A percentile compares a stretch with the other conserved stretches of the same genome.
phyloP scores from a whole-genome alignment of 2,329 filamentous ascomycete genomes.

The Dothideomycetes sp. region DNA sequence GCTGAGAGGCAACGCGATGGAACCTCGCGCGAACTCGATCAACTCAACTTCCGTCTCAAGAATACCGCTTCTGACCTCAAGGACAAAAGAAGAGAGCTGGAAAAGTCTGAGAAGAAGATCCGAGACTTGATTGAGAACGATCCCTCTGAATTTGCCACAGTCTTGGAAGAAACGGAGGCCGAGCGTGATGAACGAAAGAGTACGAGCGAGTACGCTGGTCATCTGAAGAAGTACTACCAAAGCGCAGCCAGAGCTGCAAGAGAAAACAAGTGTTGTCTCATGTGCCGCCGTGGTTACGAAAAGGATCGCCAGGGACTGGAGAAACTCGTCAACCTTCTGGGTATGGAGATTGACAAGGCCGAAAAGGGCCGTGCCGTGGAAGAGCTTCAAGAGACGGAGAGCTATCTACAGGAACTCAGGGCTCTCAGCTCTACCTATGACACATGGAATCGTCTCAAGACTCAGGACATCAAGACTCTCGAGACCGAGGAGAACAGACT shows the following conservation, averaged over 20 bases:
- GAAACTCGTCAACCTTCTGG: slow-evolving; percentile 58
- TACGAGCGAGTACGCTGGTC: slow-evolving; percentile 48
- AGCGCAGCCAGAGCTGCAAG: slow-evolving; percentile 58
- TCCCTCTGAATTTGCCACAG: slow-evolving; percentile 42
- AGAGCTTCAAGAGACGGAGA: slow-evolving; percentile 53
- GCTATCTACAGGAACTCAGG: slow-evolving; percentile 51
- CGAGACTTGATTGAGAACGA: slow-evolving; percentile 46
- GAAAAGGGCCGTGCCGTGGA: slow-evolving; percentile 40
- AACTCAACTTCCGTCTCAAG: slow-evolving; percentile 64
- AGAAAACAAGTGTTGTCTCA: slow-evolving; percentile 61
- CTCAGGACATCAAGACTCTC: slow-evolving; percentile 60
- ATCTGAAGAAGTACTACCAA: slow-evolving; percentile 43
- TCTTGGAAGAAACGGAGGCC: slow-evolving; percentile 43
- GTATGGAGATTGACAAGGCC: slow-evolving; percentile 37
- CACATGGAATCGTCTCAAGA: slow-evolving; percentile 58
- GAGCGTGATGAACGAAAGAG: slow-evolving; percentile 57
- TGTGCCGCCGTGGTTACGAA: slow-evolving; percentile 64
- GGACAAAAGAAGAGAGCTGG: slow-evolving; percentile 54
- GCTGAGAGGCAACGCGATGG: slow-evolving; percentile 63
- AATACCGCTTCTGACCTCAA: slow-evolving; percentile 55
- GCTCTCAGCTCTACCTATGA: slow-evolving; percentile 49
- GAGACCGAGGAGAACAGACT: slow-evolving; percentile 54
- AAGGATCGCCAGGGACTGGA: slow-evolving; percentile 49
- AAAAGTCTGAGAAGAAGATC: slow-evolving; percentile 49
- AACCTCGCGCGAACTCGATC: slow-evolving; percentile 62